Base-by-base conservation (phyloP, 2,329 filamentous ascomycete genomes). In the Graphiopsis chlorocephala region DNA sequence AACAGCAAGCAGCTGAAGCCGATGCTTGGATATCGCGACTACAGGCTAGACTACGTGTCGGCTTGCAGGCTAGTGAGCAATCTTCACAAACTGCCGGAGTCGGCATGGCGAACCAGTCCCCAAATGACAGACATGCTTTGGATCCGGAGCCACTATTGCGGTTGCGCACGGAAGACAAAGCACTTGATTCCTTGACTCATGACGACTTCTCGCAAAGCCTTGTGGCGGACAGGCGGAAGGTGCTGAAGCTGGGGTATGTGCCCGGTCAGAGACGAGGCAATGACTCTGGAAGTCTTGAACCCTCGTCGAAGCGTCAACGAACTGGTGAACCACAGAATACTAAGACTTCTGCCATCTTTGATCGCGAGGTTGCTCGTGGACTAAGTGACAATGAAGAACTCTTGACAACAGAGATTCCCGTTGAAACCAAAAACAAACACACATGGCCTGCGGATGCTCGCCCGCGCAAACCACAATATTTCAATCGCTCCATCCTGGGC, bases 401-500 rank as follows among this genome's bases (percentile, higher is more conserved):
- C 35, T 97, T 99, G 73, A 88, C 91, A 0, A 91, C 89, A 10
- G 95, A 99, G 79, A 95, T 97, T 78, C 85, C 89, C 47, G 88
- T 97, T 28, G 81, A 84, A 33, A 86, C 85, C 11, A 79, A 81
- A 5, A 81, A 85, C 3, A 93, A 94, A 78, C 90, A 96, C 77
- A 35, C 38, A 2, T 65, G 63, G 63, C 56, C 58, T 28, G 47
- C 56, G 12, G 35, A 60, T 26, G 50, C 33, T n/a, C 87, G 90
- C 45, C 93, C 94, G 8, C 87, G 95, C 68, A 99, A 98, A 79
- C 95, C 95, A 14, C 88, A 90, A 66, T 98, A 97, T 80, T 99
- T 99, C 84, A 98, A 98, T 76, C 90, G 95, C 47, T 93, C 98
- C 55, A 93, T 97, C 78, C 97, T 97, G 91, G 95, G 95, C 61